Conservation (phyloP, 208 protist genomes). For the Tritrichomonas foetus region DNA sequence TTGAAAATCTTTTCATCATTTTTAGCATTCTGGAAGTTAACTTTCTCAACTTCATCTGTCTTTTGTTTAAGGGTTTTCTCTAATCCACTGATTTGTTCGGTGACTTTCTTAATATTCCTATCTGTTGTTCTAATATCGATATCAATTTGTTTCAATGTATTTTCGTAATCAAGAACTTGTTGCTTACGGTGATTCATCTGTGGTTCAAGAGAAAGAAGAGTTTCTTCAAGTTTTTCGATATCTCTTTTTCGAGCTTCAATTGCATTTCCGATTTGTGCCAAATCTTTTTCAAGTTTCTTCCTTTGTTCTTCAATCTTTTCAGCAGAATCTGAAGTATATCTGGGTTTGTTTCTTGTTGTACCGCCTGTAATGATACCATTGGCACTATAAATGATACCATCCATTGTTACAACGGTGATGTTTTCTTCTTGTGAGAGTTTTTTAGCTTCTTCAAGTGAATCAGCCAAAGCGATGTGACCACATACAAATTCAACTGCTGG, state of each 20-base stretch:
- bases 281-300: conserved; percentile 4
- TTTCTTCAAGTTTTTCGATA: background rate
- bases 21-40: background rate
- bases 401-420: conserved; percentile 46
- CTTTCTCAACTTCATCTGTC: background rate
- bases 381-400: conserved; percentile 52
- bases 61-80: background rate
- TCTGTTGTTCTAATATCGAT: background rate
- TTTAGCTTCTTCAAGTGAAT: conserved; percentile 46
- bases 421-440: conserved; percentile 31
- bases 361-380: conserved; percentile 54
- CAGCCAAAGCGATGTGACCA: conserved; percentile 47
- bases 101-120: background rate
- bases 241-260: conserved; percentile 22
- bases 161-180: background rate
- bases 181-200: background rate
- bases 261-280: background rate
- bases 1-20: conserved; percentile 26
- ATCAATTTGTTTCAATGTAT: background rate
- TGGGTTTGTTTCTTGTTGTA: background rate
- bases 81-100: background rate
- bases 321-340: background rate
- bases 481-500: conserved; percentile 48
- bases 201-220: background rate
- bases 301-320: background rate